Percentiles rank a stretch among this genome's conserved stretches.
phyloP scores from a whole-genome alignment of 139 green algal species.

The Picochlorum sp. region DNA sequence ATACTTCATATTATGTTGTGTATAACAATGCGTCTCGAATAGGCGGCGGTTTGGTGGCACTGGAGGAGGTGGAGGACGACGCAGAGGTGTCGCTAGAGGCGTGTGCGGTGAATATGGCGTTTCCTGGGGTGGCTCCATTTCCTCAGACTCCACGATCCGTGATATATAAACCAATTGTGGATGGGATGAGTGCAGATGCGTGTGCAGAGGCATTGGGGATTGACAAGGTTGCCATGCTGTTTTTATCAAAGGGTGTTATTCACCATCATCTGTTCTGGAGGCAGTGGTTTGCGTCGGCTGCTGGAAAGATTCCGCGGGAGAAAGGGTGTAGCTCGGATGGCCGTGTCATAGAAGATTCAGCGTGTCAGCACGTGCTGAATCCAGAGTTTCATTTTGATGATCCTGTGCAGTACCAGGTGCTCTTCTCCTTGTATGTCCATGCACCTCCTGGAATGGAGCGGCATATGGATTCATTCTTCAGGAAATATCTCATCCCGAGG shows the following conservation, averaged over 20 bases:
- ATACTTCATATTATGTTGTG: too few relatives aligned
- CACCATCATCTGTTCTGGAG: constrained; percentile 22
- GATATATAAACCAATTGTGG: not conserved
- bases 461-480: not conserved
- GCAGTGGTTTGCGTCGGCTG: constrained; percentile 22
- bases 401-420: constrained; percentile 13
- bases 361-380: not conserved
- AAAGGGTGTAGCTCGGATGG: not conserved
- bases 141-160: not conserved
- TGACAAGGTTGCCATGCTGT: constrained; percentile 29
- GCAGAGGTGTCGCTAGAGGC: not conserved
- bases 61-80: not conserved
- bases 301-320: constrained; percentile 14
- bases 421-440: constrained; percentile 40
- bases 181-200: not conserved
- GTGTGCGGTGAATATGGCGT: not conserved
- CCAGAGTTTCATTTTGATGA: not conserved
- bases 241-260: constrained; percentile 17
- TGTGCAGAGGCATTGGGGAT: constrained; percentile 1
- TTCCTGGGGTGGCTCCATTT: not conserved
- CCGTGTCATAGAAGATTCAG: not conserved
- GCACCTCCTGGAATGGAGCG: constrained; percentile 5
- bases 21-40: too few relatives aligned
- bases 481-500: constrained; percentile 9
- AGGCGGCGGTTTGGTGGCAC: too few relatives aligned